Conservation (phyloP, 2,329 filamentous ascomycete species). For the Fusarium humuli region DNA sequence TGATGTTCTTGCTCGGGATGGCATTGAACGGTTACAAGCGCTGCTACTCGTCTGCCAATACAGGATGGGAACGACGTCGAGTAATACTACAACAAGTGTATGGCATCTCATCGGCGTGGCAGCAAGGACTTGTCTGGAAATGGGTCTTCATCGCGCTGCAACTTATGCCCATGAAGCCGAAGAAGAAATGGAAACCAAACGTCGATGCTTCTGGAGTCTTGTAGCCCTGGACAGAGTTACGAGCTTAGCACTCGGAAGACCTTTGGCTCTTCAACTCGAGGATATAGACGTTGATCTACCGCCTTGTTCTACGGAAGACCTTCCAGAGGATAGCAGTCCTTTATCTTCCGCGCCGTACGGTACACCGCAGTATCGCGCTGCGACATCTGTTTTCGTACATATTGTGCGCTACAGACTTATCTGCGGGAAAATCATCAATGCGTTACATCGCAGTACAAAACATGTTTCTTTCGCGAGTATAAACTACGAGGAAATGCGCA, state of each 20-base stretch:
- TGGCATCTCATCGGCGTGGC: conserved; percentile 60
- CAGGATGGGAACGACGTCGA: conserved; percentile 54
- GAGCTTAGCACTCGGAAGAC: conserved; percentile 54
- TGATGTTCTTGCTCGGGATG: conserved; percentile 52
- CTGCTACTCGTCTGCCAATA: conserved; percentile 58
- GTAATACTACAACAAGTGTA: conserved; percentile 54
- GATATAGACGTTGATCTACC: conserved; percentile 56
- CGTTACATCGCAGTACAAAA: conserved; percentile 49
- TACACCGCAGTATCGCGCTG: conserved; percentile 41
- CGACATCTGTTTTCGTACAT: conserved; percentile 53
- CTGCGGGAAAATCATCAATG: conserved; percentile 54
- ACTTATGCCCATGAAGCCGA: conserved; percentile 43
- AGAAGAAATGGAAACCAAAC: background rate
- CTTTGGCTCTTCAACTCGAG: conserved; percentile 55
- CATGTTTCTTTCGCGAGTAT: conserved; percentile 14
- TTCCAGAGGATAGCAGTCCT: conserved; percentile 26
- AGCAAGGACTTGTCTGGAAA: conserved; percentile 55
- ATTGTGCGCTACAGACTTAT: conserved; percentile 56
- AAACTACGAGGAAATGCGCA: conserved; percentile 32
- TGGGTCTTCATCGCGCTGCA: conserved; percentile 56
- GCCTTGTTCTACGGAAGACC: conserved; percentile 26
- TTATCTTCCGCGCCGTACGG: conserved; percentile 36
- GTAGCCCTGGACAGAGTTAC: conserved; percentile 54
- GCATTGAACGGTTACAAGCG: conserved; percentile 54
- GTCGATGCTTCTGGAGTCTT: conserved; percentile 57